Evolutionary conservation across 1,284 basidiomycete genomes (phyloP), one percentile per base, ranked within the genome.

Genomic region (Peniophora sp.): DNA sequence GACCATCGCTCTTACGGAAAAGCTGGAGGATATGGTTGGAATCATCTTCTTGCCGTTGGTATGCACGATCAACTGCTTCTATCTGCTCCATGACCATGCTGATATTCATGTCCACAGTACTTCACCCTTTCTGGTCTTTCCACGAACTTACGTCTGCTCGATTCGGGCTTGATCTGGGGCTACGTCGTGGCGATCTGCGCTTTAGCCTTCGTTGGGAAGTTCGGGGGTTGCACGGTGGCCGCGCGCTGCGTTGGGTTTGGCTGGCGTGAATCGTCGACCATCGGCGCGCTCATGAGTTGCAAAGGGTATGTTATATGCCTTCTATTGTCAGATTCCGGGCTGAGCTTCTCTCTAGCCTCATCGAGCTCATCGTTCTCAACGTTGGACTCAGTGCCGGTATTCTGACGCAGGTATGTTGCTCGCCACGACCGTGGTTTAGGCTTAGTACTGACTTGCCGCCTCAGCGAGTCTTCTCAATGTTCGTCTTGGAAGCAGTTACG

Each of bases 401-500:
- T 58, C 75, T 99, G 49, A 83, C 89, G 34, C 75, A 65, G 52
- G 74, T 74, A 59, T 22, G 27, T 12, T 32, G 27, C 12, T 32
- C 27, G 65, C 58, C 23, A 24, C 46, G 23, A 6, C 50, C 51
- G 10, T 53, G 36, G 27, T 8, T 24, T 25, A 25, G 52, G 23
- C 12, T 45, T 22, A 36, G 38, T 45, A 53, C 49, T 36, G 17
- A 38, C 24, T 9, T 8, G 8, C 3, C 16, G 6, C 56, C 58
- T 3, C 59, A 76, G 69, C 69, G 72, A 24, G 83, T 88, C 9
- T 89, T 89, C 62, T 85, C 85, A 12, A 97, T 97, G 91, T 95
- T 97, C 59, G 92, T 96, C 22, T 70, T 97, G 32, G 90, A 92
- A 66, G 92, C 94, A 0, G 68, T 97, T 47, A 66, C 89, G 23